A percentile compares a stretch with the other conserved stretches of the same genome.
Evolutionary conservation across 202 grass and related monocot species (phyloP).

Genomic region (Sporobolus alterniflorus): DNA sequence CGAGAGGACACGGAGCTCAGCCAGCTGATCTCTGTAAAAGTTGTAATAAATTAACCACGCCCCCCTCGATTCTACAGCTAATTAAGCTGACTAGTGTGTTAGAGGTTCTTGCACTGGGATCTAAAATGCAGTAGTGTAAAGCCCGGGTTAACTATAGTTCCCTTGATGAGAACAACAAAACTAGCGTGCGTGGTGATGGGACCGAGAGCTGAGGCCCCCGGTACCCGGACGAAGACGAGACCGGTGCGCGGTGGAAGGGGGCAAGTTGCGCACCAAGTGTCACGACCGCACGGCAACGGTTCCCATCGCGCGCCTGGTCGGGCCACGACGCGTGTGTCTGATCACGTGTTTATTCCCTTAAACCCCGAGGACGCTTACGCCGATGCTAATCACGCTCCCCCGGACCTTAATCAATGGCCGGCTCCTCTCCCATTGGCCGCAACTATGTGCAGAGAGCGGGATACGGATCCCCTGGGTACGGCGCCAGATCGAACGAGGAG

Average conservation of each 20-base stretch:
- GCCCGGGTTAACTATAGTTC: background rate
- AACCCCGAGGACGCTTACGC: background rate
- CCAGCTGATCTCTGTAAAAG: no score
- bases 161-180: no score
- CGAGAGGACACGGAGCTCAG: no score
- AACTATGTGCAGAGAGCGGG: no score
- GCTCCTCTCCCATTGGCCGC: background rate
- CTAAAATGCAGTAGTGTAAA: background rate
- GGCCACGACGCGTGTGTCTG: slow-evolving; percentile 53
- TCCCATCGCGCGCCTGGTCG: slow-evolving; percentile 68
- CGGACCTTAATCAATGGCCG: slow-evolving; percentile 32
- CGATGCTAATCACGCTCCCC: slow-evolving; percentile 39
- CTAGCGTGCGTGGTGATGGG: background rate
- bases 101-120: background rate
- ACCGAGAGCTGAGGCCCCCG: background rate
- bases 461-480: background rate
- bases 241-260: background rate
- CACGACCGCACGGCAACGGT: slow-evolving; percentile 56
- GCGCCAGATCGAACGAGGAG: background rate
- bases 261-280: slow-evolving; percentile 48
- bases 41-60: no score
- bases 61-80: background rate
- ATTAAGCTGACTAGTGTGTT: background rate
- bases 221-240: background rate
- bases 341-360: slow-evolving; percentile 19